Conservation (phyloP, 1,284 basidiomycete genomes). For the Tilletia setariae region DNA sequence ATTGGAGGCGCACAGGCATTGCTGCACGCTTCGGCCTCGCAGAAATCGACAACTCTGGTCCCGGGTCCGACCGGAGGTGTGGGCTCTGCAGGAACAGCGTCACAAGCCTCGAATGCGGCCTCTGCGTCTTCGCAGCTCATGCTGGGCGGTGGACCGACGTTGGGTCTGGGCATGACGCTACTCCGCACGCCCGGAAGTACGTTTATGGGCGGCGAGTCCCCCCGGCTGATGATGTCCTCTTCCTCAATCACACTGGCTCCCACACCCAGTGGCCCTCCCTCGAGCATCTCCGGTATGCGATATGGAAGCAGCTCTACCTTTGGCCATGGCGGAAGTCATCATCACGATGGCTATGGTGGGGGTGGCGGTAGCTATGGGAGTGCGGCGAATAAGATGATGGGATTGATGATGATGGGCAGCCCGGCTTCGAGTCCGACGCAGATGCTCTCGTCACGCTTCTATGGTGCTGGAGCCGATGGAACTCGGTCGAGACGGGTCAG, state of each 20-base stretch:
- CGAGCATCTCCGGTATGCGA: not conserved
- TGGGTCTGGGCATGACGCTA: not conserved
- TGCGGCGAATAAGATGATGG: not conserved
- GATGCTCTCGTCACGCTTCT: not conserved
- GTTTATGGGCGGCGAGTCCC: not conserved
- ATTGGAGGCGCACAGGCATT: not conserved
- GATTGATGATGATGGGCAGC: not conserved
- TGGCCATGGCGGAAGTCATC: too few relatives aligned
- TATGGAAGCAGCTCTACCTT: too few relatives aligned
- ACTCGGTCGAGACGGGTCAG: not conserved
- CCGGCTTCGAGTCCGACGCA: not conserved
- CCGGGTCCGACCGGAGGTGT: not conserved
- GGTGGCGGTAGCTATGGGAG: too few relatives aligned
- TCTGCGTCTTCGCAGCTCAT: not conserved
- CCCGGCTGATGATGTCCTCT: slow-evolving; percentile 25
- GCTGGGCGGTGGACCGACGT: not conserved
- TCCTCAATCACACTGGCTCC: slow-evolving; percentile 41
- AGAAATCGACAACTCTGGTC: not conserved
- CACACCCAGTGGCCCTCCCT: slow-evolving; percentile 24
- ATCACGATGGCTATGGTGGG: too few relatives aligned
- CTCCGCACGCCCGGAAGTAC: not conserved
- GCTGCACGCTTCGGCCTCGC: too few relatives aligned
- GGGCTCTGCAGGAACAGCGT: not conserved
- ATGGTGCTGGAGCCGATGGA: not conserved
- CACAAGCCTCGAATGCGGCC: not conserved